Conservation (phyloP, 2,329 filamentous ascomycete species). For the Claviceps pazoutovae region DNA sequence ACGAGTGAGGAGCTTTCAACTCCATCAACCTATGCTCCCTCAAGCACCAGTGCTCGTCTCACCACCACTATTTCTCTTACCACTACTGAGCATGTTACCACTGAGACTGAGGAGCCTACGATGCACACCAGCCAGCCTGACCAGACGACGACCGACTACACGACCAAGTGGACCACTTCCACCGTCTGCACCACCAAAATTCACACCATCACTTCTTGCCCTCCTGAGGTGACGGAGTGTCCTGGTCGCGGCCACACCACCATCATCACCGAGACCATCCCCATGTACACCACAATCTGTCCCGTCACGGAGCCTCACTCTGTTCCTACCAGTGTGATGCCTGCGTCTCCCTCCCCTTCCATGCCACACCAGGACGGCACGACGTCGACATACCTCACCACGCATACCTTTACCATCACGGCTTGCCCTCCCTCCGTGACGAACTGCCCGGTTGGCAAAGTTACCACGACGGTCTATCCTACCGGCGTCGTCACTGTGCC, state of each 20-base stretch:
- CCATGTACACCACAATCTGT: conserved; percentile 28
- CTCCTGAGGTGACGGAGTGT: conserved; percentile 17
- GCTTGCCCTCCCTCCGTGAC: conserved; percentile 16
- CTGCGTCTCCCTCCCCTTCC: neutral
- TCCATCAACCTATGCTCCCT: conserved; percentile 3
- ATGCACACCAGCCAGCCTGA: conserved; percentile 6
- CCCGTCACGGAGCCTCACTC: conserved; percentile 18
- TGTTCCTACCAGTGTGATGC: neutral
- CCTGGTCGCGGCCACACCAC: conserved; percentile 14
- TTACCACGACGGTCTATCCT: conserved; percentile 16
- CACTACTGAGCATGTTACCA: conserved; percentile 4
- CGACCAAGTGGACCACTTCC: conserved; percentile 15
- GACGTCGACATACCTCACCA: conserved; percentile 16
- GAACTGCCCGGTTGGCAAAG: conserved; percentile 18
- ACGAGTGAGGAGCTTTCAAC: conserved; percentile 4
- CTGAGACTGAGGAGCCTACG: conserved; percentile 1
- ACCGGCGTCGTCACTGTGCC: conserved; percentile 18
- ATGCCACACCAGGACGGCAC: neutral
- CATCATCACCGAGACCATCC: conserved; percentile 16
- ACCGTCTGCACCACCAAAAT: conserved; percentile 17
- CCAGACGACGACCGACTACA: conserved; percentile 1
- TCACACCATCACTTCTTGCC: conserved; percentile 17
- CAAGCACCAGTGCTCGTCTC: conserved; percentile 2
- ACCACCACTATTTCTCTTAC: conserved; percentile 3
- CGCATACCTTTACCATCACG: conserved; percentile 20